Evolutionary conservation across 1,284 basidiomycete species (phyloP).

Genomic region (Cryptococcus deneoformans): DNA sequence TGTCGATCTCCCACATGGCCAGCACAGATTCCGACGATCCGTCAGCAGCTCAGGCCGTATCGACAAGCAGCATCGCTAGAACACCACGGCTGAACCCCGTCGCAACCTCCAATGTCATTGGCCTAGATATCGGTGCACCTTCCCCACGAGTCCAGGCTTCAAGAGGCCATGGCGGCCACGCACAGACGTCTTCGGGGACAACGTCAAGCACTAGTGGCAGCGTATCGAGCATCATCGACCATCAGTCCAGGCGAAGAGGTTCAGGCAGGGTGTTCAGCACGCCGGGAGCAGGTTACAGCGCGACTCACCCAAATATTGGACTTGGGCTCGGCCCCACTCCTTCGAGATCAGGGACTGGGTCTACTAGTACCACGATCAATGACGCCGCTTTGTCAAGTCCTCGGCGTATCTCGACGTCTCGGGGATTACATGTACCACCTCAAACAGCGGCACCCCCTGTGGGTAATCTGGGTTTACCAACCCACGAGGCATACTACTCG

Average conservation of each 20-base stretch:
- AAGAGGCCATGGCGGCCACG: not conserved
- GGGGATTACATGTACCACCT: slow-evolving; percentile 5
- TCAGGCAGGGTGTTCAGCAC: slow-evolving; percentile 6
- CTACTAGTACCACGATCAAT: not conserved
- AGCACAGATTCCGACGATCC: slow-evolving; percentile 1
- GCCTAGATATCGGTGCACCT: not conserved
- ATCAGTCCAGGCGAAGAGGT: not conserved
- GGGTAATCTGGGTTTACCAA: slow-evolving; percentile 6
- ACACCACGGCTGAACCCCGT: slow-evolving; percentile 1
- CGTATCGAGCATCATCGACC: too few relatives aligned
- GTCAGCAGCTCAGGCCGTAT: not conserved
- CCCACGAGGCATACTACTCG: slow-evolving; percentile 29
- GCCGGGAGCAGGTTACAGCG: slow-evolving; percentile 15
- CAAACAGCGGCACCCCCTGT: slow-evolving; percentile 8
- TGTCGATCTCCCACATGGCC: slow-evolving; percentile 3
- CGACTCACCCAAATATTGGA: slow-evolving; percentile 9
- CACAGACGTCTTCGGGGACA: not conserved
- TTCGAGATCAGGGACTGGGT: not conserved
- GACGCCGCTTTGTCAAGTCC: slow-evolving; percentile 14
- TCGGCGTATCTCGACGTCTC: slow-evolving; percentile 16
- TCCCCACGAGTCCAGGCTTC: not conserved
- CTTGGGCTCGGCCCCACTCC: slow-evolving; percentile 9
- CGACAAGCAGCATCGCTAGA: not conserved
- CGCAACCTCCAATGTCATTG: not conserved
- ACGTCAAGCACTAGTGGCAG: not conserved